phyloP scores from a whole-genome alignment of 2,329 filamentous ascomycete species.

The Aspergillus eucalypticola region DNA sequence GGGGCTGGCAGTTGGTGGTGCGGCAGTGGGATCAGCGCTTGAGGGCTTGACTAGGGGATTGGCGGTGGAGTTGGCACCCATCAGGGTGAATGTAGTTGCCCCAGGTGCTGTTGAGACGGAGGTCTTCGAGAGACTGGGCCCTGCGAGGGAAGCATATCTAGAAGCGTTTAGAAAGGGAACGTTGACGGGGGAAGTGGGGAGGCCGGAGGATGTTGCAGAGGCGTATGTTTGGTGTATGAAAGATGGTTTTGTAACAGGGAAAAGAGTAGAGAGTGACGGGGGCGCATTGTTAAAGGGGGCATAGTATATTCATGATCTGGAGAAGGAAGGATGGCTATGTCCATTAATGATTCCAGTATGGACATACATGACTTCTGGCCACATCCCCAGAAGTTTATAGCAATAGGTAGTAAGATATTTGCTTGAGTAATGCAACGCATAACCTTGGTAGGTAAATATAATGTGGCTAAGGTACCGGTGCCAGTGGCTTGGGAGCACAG shows the following conservation, averaged over 20 bases:
- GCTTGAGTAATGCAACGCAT: too few relatives aligned
- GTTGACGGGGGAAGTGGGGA: conserved; percentile 29
- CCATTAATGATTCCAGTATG: too few relatives aligned
- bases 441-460: too few relatives aligned
- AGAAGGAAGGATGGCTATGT: too few relatives aligned
- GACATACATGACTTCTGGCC: too few relatives aligned
- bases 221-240: conserved; percentile 49
- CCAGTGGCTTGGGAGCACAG: too few relatives aligned
- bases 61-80: conserved; percentile 45
- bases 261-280: conserved; percentile 36
- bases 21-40: conserved; percentile 25
- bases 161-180: conserved; percentile 22
- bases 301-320: background rate
- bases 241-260: conserved; percentile 44
- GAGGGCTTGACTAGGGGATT: conserved; percentile 41
- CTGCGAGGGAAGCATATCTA: conserved; percentile 28
- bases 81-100: conserved; percentile 46
- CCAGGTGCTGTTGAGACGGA: conserved; percentile 47
- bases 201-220: conserved; percentile 44
- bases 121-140: conserved; percentile 27
- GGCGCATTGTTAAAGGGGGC: conserved; percentile 33
- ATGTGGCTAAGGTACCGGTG: too few relatives aligned
- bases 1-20: conserved; percentile 32
- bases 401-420: too few relatives aligned
- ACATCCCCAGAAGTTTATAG: too few relatives aligned